Percentiles rank a stretch among this genome's conserved stretches.
phyloP scores from a whole-genome alignment of 192 early-diverging fungal species.

The Coemansia guatemalensis region DNA sequence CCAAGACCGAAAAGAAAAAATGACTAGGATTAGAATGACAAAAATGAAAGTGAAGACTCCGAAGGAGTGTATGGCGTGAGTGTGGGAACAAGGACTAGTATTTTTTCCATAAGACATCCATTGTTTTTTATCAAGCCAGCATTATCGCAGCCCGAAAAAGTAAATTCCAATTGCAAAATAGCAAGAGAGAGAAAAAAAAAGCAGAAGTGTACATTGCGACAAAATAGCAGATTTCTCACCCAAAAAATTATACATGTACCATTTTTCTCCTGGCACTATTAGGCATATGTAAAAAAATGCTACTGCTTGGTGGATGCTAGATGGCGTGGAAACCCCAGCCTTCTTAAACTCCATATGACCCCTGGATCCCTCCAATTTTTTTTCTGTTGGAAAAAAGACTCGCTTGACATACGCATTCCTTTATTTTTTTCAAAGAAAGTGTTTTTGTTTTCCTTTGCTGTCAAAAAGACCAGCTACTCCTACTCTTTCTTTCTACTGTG shows the following conservation, averaged over 20 bases:
- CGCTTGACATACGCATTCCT: no score
- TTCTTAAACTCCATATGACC: no score
- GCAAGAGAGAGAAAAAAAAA: neutral
- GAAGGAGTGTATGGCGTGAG: conserved; percentile 14
- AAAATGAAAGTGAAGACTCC: neutral
- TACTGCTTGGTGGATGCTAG: conserved; percentile 3
- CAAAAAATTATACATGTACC: no score
- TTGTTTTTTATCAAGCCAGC: neutral
- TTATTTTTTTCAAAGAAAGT: neutral
- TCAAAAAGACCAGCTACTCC: no score
- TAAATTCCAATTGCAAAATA: conserved; percentile 4
- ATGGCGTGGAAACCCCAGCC: conserved; percentile 17
- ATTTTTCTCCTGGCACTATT: no score
- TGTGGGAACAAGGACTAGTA: conserved; percentile 12
- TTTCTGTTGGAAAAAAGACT: no score
- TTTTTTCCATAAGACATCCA: neutral
- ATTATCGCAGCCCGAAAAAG: conserved; percentile 8
- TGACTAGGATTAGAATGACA: neutral
- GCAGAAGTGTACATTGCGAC: no score
- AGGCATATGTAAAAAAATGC: neutral
- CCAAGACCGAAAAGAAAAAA: neutral
- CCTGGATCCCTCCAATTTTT: no score
- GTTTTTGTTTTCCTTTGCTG: neutral
- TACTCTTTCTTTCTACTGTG: neutral
- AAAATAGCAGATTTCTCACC: no score